Percentiles rank a stretch among this genome's conserved stretches.
Evolutionary conservation across 805 yeast species (phyloP).

Genomic region (Candida coleopterorum): DNA sequence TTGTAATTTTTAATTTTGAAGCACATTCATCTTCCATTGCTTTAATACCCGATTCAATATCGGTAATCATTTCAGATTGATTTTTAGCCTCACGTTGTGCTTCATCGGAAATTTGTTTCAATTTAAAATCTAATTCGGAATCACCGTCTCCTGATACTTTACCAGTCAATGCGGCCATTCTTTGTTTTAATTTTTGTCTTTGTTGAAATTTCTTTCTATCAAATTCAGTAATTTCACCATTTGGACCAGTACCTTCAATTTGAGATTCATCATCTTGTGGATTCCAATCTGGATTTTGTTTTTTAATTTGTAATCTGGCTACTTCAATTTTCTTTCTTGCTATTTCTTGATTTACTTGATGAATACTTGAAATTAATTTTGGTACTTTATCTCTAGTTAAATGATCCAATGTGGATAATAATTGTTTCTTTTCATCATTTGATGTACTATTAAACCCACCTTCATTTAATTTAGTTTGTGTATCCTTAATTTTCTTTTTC

Average conservation of each 20-base stretch:
- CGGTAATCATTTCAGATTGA: slow-evolving; percentile 59
- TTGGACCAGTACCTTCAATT: slow-evolving; percentile 77
- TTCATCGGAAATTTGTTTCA: slow-evolving; percentile 47
- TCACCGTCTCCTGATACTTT: slow-evolving; percentile 43
- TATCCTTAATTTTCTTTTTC: slow-evolving; percentile 52
- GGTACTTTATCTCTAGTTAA: slow-evolving; percentile 69
- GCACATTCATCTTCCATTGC: slow-evolving; percentile 53
- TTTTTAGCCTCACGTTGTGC: slow-evolving; percentile 51
- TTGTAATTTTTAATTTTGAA: slow-evolving; percentile 35
- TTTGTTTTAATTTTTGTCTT: slow-evolving; percentile 70
- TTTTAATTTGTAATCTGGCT: slow-evolving; percentile 49
- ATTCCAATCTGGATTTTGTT: slow-evolving; percentile 62
- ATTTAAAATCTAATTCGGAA: slow-evolving; percentile 50
- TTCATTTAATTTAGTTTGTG: slow-evolving; percentile 35
- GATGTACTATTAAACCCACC: slow-evolving; percentile 27
- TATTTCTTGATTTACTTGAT: slow-evolving; percentile 63
- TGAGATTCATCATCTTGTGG: slow-evolving; percentile 31
- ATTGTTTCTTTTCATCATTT: slow-evolving; percentile 42
- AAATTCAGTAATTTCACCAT: slow-evolving; percentile 78
- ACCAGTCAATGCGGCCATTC: slow-evolving; percentile 94
- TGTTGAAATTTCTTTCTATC: slow-evolving; percentile 79
- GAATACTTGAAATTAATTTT: slow-evolving; percentile 56
- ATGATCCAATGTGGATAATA: slow-evolving; percentile 53
- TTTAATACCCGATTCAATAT: slow-evolving; percentile 66
- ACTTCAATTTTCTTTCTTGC: slow-evolving; percentile 61